Base-by-base conservation (phyloP, 228 moss, liverwort and hornwort genomes). In the Sphagnum magellanicum region DNA sequence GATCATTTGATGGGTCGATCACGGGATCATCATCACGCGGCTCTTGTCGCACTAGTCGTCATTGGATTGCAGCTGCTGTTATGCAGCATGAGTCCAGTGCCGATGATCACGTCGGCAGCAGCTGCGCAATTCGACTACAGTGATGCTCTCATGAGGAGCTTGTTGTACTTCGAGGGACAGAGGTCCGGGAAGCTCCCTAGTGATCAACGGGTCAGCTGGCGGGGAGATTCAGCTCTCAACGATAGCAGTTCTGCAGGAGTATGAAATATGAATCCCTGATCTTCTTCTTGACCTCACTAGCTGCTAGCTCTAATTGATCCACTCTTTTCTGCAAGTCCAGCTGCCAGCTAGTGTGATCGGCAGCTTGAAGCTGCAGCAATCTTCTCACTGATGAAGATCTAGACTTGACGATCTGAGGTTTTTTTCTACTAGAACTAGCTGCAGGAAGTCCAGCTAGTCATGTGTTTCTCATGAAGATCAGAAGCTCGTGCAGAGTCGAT, bases 221-320 rank as follows among this genome's bases (percentile, higher is more conserved):
- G 69, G 60, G 58, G 58, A 8, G 58, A 69, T 5, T 73, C 53
- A 9, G 69, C 50, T 13, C n/a, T 69, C 7, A 63, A 65, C 47
- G 52, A 65, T 50, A 48, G 57, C 7, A 50, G 58, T 5, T 48
- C 32, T 13, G 50, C 4, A 12, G 10, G 51, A 8, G 68, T 63
- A 9, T 49, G 63, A 8, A 67, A 1, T 67, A 16, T 48, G 16
- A 10, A 10, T 64, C 16, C 16, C 16, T 16, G 4, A 17, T 11
- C 1, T 64, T 48, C 9, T 32, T 32, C 32, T 32, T 32, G 32
- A 32, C 32, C 3, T 3, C 15, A 11, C 59, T 60, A 60, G 15
- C 59, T 60, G 59, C 12, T 60, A 11, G 12, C 15, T 12, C 59
- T 11, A 60, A 15, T 1, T 15, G 15, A 60, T 60, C 13, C 59